Conservation (phyloP, 73 alveolate species). For the Paramecium tetraurelia region DNA sequence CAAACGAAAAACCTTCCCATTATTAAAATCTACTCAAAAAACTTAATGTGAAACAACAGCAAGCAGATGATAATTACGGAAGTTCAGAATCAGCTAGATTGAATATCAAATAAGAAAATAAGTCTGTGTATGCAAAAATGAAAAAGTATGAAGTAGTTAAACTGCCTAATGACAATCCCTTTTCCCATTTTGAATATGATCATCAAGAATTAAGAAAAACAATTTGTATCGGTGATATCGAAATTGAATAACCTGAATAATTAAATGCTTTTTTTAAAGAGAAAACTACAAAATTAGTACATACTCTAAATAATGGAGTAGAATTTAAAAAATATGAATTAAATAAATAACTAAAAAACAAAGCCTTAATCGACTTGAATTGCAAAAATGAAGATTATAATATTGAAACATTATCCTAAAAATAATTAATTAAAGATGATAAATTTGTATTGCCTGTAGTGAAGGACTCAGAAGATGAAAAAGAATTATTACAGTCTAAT, state of each 20-base stretch:
- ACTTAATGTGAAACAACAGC: neutral
- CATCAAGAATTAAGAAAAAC: neutral
- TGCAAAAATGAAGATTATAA: constrained; percentile 29
- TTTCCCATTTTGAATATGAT: constrained; percentile 31
- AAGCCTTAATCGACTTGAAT: neutral
- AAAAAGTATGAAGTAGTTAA: neutral
- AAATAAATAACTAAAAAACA: neutral
- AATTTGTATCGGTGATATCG: neutral
- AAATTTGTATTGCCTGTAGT: neutral
- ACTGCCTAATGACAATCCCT: neutral
- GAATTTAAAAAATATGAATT: constrained; percentile 33
- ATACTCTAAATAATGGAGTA: constrained; percentile 47
- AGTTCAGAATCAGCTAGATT: neutral
- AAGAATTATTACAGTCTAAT: neutral
- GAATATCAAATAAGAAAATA: neutral
- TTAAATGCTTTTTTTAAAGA: neutral
- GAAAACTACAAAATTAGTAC: neutral
- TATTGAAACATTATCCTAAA: neutral
- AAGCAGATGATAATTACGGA: neutral
- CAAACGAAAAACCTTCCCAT: neutral
- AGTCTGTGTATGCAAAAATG: neutral
- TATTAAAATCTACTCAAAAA: neutral
- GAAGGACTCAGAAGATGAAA: neutral
- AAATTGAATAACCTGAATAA: neutral
- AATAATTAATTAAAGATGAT: neutral